Evolutionary conservation across 495 filamentous ascomycete species (phyloP).

Genomic region (Margaritispora aquatica): DNA sequence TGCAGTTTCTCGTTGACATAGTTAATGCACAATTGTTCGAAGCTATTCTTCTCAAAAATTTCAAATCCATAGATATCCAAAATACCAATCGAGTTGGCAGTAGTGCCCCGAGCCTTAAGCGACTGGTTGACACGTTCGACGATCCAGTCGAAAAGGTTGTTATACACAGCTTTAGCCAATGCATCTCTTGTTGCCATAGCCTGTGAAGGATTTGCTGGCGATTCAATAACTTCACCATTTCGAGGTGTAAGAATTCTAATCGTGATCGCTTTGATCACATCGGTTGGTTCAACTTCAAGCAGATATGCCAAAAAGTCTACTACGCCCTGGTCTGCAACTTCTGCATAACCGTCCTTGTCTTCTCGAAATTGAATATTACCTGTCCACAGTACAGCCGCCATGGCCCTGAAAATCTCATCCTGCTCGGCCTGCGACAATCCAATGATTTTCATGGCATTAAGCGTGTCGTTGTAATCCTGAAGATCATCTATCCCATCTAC

Average conservation of each 20-base stretch:
- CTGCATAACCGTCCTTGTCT: slow-evolving; percentile 82
- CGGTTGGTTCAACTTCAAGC: slow-evolving; percentile 74
- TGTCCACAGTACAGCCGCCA: slow-evolving; percentile 88
- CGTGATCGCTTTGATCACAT: slow-evolving; percentile 84
- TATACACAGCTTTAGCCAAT: slow-evolving; percentile 88
- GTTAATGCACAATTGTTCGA: slow-evolving; percentile 99
- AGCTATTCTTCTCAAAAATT: slow-evolving; percentile 98
- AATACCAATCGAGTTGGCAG: slow-evolving; percentile 88
- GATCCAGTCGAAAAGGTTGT: slow-evolving; percentile 99
- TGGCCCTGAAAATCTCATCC: slow-evolving; percentile 94
- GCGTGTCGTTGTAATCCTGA: slow-evolving; percentile 83
- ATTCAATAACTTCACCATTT: slow-evolving; percentile 82
- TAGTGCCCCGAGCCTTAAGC: slow-evolving; percentile 66
- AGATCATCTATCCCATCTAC: slow-evolving; percentile 90
- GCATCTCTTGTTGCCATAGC: slow-evolving; percentile 93
- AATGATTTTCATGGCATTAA: slow-evolving; percentile 93
- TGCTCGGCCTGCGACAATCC: slow-evolving; percentile 85
- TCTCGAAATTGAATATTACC: slow-evolving; percentile 88
- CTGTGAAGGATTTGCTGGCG: slow-evolving; percentile 84
- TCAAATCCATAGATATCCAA: slow-evolving; percentile 99
- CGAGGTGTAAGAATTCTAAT: slow-evolving; percentile 84
- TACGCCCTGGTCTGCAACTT: slow-evolving; percentile 78
- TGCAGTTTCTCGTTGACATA: slow-evolving; percentile 99
- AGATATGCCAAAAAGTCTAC: slow-evolving; percentile 93
- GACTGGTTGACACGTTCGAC: slow-evolving; percentile 88